phyloP scores from a whole-genome alignment of 129 eudicot genomes.

The Tagetes erecta region DNA sequence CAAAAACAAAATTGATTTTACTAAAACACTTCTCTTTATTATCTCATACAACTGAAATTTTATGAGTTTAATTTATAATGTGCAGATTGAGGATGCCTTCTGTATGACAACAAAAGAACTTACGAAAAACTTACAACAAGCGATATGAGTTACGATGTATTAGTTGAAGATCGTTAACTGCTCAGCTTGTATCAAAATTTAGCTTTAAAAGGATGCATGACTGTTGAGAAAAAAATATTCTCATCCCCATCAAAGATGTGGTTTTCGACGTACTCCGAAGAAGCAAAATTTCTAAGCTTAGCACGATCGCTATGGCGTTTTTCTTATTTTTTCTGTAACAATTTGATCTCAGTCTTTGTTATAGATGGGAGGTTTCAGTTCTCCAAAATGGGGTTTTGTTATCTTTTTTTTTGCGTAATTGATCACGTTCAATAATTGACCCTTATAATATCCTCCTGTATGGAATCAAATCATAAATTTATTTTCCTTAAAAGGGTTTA shows the following conservation, averaged over 20 bases:
- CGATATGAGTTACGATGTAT: constrained; percentile 2
- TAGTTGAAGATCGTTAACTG: not conserved
- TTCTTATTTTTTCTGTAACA: not conserved
- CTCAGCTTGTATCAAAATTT: not conserved
- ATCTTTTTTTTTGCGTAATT: constrained; percentile 19
- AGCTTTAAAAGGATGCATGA: constrained; percentile 4
- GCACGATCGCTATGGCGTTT: not conserved
- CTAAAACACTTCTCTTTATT: not conserved
- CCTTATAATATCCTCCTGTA: not conserved
- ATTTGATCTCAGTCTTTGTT: not conserved
- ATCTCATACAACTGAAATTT: not conserved
- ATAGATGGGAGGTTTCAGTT: constrained; percentile 1
- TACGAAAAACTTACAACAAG: constrained; percentile 25
- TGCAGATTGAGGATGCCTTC: constrained; percentile 36
- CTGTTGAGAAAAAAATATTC: constrained; percentile 2
- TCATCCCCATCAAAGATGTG: not conserved
- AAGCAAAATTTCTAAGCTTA: not conserved
- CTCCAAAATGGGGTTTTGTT: not conserved
- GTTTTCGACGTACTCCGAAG: constrained; percentile 2
- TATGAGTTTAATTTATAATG: not conserved
- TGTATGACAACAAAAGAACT: constrained; percentile 34
- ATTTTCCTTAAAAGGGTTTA: no score
- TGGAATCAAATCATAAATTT: not conserved
- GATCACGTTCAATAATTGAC: constrained; percentile 18
- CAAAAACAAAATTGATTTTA: not conserved